These are phyloP conservation scores for Grammothele lineata DNA, from an alignment of 768 basidiomycete genomes.

Conservation along the genomic window DNA sequence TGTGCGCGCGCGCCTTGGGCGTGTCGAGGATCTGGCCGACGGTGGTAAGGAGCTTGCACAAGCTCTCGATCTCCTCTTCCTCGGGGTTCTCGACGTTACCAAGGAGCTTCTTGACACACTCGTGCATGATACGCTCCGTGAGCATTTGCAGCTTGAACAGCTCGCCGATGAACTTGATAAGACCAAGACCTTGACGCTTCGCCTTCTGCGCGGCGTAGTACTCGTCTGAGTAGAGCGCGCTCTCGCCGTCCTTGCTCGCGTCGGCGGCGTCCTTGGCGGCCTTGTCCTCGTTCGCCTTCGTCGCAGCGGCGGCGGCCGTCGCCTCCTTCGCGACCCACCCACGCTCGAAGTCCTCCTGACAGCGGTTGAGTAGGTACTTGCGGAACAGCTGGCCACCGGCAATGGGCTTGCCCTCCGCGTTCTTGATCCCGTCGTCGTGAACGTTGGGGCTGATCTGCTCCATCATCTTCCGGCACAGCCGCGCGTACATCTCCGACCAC, in stretches of 20 bases:
- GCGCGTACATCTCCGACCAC: slow-evolving; percentile 98
- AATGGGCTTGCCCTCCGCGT: slow-evolving; percentile 80
- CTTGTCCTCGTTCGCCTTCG: slow-evolving; percentile 82
- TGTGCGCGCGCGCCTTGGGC: slow-evolving; percentile 73
- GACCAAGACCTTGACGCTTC: slow-evolving; percentile 93
- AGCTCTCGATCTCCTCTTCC: slow-evolving; percentile 95
- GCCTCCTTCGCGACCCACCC: slow-evolving; percentile 91
- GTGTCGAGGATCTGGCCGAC: slow-evolving; percentile 84
- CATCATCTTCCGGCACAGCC: slow-evolving; percentile 93
- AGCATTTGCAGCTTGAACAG: slow-evolving; percentile 99
- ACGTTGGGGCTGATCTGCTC: slow-evolving; percentile 86
- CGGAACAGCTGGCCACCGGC: slow-evolving; percentile 93
- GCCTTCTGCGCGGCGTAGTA: slow-evolving; percentile 95
- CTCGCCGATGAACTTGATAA: slow-evolving; percentile 98
- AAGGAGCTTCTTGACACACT: slow-evolving; percentile 94
- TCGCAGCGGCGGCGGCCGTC: slow-evolving; percentile 80
- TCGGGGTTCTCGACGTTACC: slow-evolving; percentile 93
- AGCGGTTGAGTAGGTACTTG: slow-evolving; percentile 93
- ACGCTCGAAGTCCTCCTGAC: slow-evolving; percentile 96
- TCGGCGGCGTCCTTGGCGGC: slow-evolving; percentile 69
- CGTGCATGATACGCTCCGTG: slow-evolving; percentile 97
- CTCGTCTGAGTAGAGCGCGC: slow-evolving; percentile 88
- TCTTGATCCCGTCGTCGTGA: slow-evolving; percentile 83
- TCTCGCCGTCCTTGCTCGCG: slow-evolving; percentile 54
- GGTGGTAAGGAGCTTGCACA: slow-evolving; percentile 89